phyloP scores from a whole-genome alignment of 2,329 filamentous ascomycete genomes.

The Stagonosporopsis rhizophila region DNA sequence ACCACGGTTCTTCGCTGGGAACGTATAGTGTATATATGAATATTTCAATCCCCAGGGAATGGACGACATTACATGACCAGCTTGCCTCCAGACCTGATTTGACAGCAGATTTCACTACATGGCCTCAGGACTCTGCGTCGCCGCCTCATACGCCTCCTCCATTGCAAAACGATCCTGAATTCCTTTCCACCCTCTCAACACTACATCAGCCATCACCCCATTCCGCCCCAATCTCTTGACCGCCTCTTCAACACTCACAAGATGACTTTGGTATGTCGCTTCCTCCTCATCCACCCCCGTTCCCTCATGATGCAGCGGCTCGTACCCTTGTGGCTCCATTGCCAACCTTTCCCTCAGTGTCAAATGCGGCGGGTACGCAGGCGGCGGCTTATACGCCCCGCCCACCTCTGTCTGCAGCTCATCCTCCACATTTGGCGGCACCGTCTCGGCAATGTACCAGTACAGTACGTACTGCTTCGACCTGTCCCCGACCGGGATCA shows the following conservation, averaged over 20 bases:
- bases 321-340: constrained; percentile 52
- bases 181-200: constrained; percentile 54
- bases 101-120: neutral
- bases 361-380: constrained; percentile 45
- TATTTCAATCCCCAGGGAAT: constrained; percentile 4
- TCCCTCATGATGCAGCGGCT: constrained; percentile 54
- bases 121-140: constrained; percentile 31
- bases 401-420: constrained; percentile 30
- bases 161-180: constrained; percentile 47
- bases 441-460: constrained; percentile 58
- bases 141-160: constrained; percentile 27
- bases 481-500: constrained; percentile 47
- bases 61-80: constrained; percentile 5
- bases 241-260: constrained; percentile 55
- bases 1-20: constrained; percentile 8
- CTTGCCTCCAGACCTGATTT: neutral
- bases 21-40: constrained; percentile 20
- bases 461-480: constrained; percentile 54
- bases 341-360: constrained; percentile 49
- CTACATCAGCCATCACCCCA: constrained; percentile 55
- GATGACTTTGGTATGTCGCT: constrained; percentile 50
- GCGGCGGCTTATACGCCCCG: constrained; percentile 48
- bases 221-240: constrained; percentile 48
- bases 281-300: constrained; percentile 60
- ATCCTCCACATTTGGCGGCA: constrained; percentile 49